These are phyloP conservation scores for Orbilia javanica DNA, from an alignment of 2,329 filamentous ascomycete species.

Conservation along the genomic window DNA sequence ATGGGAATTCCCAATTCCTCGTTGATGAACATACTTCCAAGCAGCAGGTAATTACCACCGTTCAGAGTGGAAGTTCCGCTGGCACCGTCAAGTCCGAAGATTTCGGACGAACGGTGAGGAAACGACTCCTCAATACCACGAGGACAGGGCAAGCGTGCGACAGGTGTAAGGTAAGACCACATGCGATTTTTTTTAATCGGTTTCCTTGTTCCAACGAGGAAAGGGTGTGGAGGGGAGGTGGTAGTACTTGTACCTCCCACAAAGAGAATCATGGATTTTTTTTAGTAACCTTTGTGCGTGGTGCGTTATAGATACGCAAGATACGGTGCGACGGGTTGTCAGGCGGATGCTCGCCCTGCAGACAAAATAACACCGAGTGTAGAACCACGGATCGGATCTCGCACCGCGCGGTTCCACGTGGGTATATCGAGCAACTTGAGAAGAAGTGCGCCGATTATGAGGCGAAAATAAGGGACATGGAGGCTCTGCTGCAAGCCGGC, in stretches of 20 bases:
- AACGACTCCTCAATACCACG: slow-evolving; percentile 70
- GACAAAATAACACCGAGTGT: slow-evolving; percentile 80
- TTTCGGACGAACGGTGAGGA: slow-evolving; percentile 68
- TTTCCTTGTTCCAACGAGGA: not conserved
- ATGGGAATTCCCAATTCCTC: slow-evolving; percentile 33
- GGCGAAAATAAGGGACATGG: slow-evolving; percentile 76
- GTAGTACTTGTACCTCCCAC: slow-evolving; percentile 5
- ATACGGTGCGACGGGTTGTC: slow-evolving; percentile 86
- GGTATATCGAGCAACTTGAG: slow-evolving; percentile 82
- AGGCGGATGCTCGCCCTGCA: slow-evolving; percentile 84
- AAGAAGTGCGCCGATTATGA: slow-evolving; percentile 71
- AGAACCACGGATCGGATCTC: slow-evolving; percentile 89
- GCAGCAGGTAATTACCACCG: slow-evolving; percentile 8
- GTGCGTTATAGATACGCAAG: slow-evolving; percentile 76
- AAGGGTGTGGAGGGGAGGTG: not conserved
- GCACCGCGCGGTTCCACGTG: slow-evolving; percentile 81
- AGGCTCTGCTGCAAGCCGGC: slow-evolving; percentile 74
- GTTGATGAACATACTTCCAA: slow-evolving; percentile 27
- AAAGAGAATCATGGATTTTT: not conserved
- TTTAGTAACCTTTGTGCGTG: slow-evolving; percentile 18
- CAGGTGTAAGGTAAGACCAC: slow-evolving; percentile 78
- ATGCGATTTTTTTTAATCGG: not conserved
- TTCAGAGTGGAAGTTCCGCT: slow-evolving; percentile 10
- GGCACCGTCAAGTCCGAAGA: slow-evolving; percentile 62
- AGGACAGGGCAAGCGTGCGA: slow-evolving; percentile 88